phyloP scores from a whole-genome alignment of 495 filamentous ascomycete species.

The Lindgomyces ingoldianus region DNA sequence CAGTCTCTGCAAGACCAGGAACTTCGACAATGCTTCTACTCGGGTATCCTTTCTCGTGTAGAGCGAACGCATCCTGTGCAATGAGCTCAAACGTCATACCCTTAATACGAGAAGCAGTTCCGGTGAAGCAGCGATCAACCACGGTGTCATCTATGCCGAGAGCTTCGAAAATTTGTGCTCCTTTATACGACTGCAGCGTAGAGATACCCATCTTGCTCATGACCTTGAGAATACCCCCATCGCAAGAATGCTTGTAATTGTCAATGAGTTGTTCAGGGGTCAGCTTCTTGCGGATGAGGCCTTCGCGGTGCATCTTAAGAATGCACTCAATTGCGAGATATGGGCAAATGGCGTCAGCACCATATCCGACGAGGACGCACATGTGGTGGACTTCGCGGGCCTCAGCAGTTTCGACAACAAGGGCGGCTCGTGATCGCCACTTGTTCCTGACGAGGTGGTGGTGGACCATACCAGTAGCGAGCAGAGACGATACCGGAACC shows the following conservation, averaged over 20 bases:
- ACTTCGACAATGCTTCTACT: conserved; percentile 76
- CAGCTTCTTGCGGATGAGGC: conserved; percentile 86
- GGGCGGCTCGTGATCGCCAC: conserved; percentile 85
- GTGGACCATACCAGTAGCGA: conserved; percentile 94
- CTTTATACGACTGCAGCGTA: conserved; percentile 96
- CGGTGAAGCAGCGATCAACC: conserved; percentile 94
- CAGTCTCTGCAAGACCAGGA: conserved; percentile 86
- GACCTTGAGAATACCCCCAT: conserved; percentile 97
- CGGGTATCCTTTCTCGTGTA: conserved; percentile 95
- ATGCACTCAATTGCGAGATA: conserved; percentile 98
- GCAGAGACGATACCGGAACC: conserved; percentile 81
- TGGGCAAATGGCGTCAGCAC: conserved; percentile 93
- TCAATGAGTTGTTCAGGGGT: conserved; percentile 81
- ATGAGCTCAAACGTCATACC: conserved; percentile 96
- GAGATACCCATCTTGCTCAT: conserved; percentile 99
- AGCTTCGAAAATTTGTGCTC: conserved; percentile 99
- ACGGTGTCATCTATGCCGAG: conserved; percentile 94
- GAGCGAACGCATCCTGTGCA: conserved; percentile 92
- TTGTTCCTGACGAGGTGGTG: conserved; percentile 97
- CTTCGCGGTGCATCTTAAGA: conserved; percentile 96
- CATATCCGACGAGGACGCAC: conserved; percentile 96
- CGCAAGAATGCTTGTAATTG: conserved; percentile 98
- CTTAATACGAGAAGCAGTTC: conserved; percentile 93
- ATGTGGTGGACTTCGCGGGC: conserved; percentile 99
- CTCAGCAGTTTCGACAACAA: conserved; percentile 93